Evolutionary conservation across 805 yeast genomes (phyloP).

Genomic region (Kazachstania bromeliacearum): DNA sequence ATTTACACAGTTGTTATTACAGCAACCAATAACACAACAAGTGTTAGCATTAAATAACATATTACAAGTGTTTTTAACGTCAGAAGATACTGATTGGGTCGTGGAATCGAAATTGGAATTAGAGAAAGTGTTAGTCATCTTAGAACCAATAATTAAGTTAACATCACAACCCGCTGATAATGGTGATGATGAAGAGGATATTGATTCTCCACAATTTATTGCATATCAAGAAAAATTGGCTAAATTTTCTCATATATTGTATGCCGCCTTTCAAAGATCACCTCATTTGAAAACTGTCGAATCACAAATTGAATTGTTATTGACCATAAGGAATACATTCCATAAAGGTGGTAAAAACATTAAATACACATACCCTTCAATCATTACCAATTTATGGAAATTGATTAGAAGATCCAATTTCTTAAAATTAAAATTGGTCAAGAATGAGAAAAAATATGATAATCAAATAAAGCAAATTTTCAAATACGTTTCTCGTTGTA

Average conservation of each 20-base stretch:
- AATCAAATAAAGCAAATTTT: slow-evolving; percentile 43
- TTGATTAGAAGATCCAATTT: slow-evolving; percentile 43
- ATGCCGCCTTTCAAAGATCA: slow-evolving; percentile 20
- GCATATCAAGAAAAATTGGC: slow-evolving; percentile 53
- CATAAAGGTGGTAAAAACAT: slow-evolving; percentile 41
- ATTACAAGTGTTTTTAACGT: neutral
- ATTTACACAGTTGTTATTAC: slow-evolving; percentile 15
- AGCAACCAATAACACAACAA: slow-evolving; percentile 16
- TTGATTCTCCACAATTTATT: too few relatives aligned
- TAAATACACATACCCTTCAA: slow-evolving; percentile 64
- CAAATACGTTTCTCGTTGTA: slow-evolving; percentile 60
- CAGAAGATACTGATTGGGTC: slow-evolving; percentile 1
- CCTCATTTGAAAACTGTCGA: slow-evolving; percentile 12
- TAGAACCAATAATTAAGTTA: slow-evolving; percentile 22
- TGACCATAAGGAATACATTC: slow-evolving; percentile 19
- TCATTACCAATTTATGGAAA: slow-evolving; percentile 52
- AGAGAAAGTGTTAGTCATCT: slow-evolving; percentile 15
- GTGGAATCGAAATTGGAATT: slow-evolving; percentile 17
- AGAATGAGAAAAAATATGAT: slow-evolving; percentile 8
- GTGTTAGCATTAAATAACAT: slow-evolving; percentile 33
- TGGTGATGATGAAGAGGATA: neutral
- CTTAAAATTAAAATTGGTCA: slow-evolving; percentile 14
- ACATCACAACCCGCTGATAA: too few relatives aligned
- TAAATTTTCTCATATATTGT: slow-evolving; percentile 57
- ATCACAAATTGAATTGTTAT: slow-evolving; percentile 32